Percentiles rank a stretch among this genome's conserved stretches.
Conservation (phyloP, 2,329 filamentous ascomycete genomes). For the Trichoderma sp. region DNA sequence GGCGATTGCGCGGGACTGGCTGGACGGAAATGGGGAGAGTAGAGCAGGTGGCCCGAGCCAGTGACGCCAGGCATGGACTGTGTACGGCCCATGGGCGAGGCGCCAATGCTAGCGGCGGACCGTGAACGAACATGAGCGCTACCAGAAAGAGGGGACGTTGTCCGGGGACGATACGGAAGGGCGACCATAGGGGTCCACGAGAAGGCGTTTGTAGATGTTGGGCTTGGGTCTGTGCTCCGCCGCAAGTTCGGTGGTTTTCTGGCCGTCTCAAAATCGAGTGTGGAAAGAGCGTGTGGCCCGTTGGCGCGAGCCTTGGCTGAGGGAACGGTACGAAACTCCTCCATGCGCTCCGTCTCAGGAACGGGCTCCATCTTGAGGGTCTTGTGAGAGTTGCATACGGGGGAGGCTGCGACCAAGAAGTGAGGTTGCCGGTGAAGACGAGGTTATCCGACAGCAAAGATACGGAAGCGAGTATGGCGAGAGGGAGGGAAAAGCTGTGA, state of each 20-base stretch:
- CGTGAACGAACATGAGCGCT: constrained; percentile 56
- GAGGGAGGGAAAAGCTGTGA: neutral
- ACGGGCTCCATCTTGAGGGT: constrained; percentile 61
- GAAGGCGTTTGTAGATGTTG: constrained; percentile 49
- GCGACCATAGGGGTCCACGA: constrained; percentile 49
- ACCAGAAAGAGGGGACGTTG: constrained; percentile 61
- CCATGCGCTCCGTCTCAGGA: constrained; percentile 68
- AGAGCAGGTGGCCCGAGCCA: constrained; percentile 59
- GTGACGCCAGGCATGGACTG: constrained; percentile 66
- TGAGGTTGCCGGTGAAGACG: neutral
- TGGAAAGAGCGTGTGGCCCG: constrained; percentile 39
- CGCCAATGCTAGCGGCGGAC: constrained; percentile 56
- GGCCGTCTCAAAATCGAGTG: constrained; percentile 45
- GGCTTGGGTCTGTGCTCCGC: constrained; percentile 59
- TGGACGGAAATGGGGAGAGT: constrained; percentile 54
- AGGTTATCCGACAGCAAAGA: neutral
- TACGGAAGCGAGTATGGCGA: neutral
- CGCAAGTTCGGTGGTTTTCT: constrained; percentile 57
- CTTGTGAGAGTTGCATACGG: constrained; percentile 4
- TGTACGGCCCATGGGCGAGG: constrained; percentile 59
- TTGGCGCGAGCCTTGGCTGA: constrained; percentile 56
- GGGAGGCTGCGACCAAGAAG: neutral
- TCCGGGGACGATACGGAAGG: constrained; percentile 60
- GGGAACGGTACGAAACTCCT: constrained; percentile 63
- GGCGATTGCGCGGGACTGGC: constrained; percentile 58